phyloP scores from a whole-genome alignment of 2,329 filamentous ascomycete species.

The Hypomyces rosellus region DNA sequence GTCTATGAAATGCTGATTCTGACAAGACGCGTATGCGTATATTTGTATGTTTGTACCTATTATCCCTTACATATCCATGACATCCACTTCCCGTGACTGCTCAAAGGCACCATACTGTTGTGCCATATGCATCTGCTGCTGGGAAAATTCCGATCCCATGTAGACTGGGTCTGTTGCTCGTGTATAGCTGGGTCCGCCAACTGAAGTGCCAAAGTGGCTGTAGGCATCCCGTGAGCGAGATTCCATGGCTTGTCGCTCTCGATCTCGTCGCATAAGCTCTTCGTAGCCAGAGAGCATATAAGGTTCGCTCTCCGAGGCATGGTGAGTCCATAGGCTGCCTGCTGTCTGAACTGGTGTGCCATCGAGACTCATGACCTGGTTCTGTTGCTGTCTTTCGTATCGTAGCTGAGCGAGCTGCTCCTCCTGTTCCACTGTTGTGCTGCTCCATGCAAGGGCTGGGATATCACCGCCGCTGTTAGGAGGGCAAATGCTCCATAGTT shows the following conservation, averaged over 20 bases:
- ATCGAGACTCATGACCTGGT: conserved; percentile 46
- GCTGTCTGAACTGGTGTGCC: conserved; percentile 45
- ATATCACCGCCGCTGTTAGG: conserved; percentile 53
- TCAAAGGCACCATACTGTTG: conserved; percentile 62
- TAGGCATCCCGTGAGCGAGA: conserved; percentile 35
- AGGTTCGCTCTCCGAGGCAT: conserved; percentile 55
- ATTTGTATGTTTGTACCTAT: conserved; percentile 10
- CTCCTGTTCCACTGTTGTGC: conserved; percentile 51
- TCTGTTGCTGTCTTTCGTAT: conserved; percentile 44
- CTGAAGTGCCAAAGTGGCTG: conserved; percentile 36
- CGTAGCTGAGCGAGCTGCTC: conserved; percentile 54
- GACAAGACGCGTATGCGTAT: conserved; percentile 10
- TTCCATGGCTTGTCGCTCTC: conserved; percentile 38
- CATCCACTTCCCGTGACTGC: conserved; percentile 41
- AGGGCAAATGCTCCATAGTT: conserved; percentile 80
- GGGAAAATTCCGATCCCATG: conserved; percentile 37
- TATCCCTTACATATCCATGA: conserved; percentile 39
- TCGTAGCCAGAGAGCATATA: conserved; percentile 84
- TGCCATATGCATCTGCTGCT: conserved; percentile 44
- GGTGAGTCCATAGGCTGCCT: conserved; percentile 47
- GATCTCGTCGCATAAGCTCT: conserved; percentile 57
- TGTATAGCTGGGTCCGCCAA: conserved; percentile 39
- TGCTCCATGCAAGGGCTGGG: conserved; percentile 46
- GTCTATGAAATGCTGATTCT: background rate
- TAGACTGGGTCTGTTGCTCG: conserved; percentile 66